Percentiles rank a stretch among this genome's conserved stretches.
phyloP scores from a whole-genome alignment of 1,284 basidiomycete genomes.

The Coriolopsis trogii region DNA sequence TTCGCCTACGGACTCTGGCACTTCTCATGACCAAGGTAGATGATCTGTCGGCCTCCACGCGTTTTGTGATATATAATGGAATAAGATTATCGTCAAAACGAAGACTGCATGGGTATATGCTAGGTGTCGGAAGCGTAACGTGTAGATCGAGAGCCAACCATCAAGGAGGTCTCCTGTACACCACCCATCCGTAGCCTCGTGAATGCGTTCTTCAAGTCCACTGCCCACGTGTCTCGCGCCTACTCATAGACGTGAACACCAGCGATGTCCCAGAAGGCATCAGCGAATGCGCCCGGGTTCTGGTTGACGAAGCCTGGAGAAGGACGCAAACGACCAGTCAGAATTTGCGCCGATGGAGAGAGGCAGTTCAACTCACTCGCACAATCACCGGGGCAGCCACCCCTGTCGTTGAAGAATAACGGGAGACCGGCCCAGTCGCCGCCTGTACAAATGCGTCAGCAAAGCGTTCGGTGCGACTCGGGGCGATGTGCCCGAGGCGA shows the following conservation, averaged over 20 bases:
- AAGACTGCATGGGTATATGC: too few species aligned
- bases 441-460: conserved; percentile 18
- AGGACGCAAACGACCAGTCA: not conserved
- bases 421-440: conserved; percentile 59
- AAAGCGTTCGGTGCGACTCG: not conserved
- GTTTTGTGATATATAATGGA: too few species aligned
- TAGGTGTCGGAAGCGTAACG: too few species aligned
- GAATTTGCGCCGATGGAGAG: too few species aligned
- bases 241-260: conserved; percentile 33
- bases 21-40: too few species aligned
- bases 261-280: conserved; percentile 53
- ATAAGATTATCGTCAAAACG: too few species aligned
- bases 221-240: conserved; percentile 17
- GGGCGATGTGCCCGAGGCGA: not conserved
- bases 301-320: conserved; percentile 43
- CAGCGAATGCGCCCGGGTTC: conserved; percentile 47
- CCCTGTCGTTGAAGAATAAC: conserved; percentile 41
- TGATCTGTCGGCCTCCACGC: too few species aligned
- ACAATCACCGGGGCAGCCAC: conserved; percentile 55
- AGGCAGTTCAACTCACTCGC: conserved; percentile 38
- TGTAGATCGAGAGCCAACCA: too few species aligned
- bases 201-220: too few species aligned
- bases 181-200: too few species aligned
- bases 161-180: too few species aligned
- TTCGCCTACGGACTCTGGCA: too few species aligned